Evolutionary conservation across 148 eudicot genomes (phyloP), one percentile per base, ranked within the genome.

Genomic region (Polygonum maritimum): DNA sequence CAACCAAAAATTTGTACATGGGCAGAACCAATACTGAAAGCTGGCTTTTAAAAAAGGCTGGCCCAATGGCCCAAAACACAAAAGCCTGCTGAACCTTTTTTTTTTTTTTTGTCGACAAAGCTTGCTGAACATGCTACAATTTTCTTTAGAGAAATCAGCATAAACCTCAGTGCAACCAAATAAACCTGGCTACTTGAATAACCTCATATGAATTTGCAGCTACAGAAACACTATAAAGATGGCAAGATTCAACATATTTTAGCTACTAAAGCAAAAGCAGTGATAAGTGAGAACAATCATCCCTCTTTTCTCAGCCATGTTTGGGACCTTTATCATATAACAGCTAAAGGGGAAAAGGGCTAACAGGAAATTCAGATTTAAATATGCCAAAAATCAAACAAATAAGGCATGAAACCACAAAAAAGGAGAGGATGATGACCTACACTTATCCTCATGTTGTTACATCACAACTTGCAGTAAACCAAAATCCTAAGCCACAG

Each of bases 381-480:
- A 16, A 26, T 62, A 62, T 31, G 69, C 69, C 69, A 62, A 62
- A 62, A 62, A 62, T 31, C 69, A 62, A 62, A 62, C 69, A 62
- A 62, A 62, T 62, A 62, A 26, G 69, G 12, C 69, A 62, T 31
- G 69, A 62, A 31, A 62, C 15, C 69, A 26, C 5, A 26, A 31
- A 62, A 58, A 62, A 62, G 21, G 26, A 6, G 38, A 62, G 69
- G 38, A 33, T 62, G 69, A 33, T 62, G 69, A 31, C 39, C 39
- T 62, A 22, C 38, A 62, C 36, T 62, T 62, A 26, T 31, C 69
- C 69, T 62, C 38, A 12, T 31, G 13, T 62, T 62, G 13, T 62
- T 62, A 62, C 69, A 26, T 26, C 38, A 62, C 39, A 62, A 13
- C 16, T 62, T 13, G 18, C 21, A n/a, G 57, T 16, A 3, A 58